Evolutionary conservation across 495 filamentous ascomycete genomes (phyloP).

Genomic region (Hyphodiscus hymeniophilus): DNA sequence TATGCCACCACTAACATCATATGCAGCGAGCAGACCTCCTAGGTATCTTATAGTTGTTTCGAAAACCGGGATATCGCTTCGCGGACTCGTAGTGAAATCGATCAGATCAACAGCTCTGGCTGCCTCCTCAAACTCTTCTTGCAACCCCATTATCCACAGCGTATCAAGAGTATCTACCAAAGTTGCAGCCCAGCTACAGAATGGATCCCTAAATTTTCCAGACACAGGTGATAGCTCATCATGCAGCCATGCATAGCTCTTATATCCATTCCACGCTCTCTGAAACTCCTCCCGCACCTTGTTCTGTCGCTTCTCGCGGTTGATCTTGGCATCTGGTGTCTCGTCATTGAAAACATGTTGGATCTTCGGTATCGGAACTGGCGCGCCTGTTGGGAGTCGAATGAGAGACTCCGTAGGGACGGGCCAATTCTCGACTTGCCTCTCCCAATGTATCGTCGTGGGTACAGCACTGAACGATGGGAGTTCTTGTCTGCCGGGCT

Average conservation of each 20-base stretch:
- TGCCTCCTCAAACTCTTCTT: slow-evolving; percentile 84
- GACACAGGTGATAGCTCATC: slow-evolving; percentile 75
- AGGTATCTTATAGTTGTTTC: slow-evolving; percentile 87
- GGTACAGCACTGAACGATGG: slow-evolving; percentile 11
- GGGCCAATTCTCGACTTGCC: slow-evolving; percentile 65
- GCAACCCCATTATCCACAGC: slow-evolving; percentile 91
- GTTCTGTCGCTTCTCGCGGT: slow-evolving; percentile 54
- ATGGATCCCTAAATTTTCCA: slow-evolving; percentile 58
- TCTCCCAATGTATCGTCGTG: slow-evolving; percentile 57
- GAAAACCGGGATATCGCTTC: slow-evolving; percentile 63
- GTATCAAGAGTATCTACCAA: slow-evolving; percentile 91
- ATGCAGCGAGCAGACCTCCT: slow-evolving; percentile 73
- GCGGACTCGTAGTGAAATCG: slow-evolving; percentile 75
- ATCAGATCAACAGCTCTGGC: slow-evolving; percentile 68
- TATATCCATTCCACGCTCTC: slow-evolving; percentile 79
- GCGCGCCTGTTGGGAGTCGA: slow-evolving; percentile 59
- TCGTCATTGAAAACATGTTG: slow-evolving; percentile 66
- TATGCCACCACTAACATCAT: slow-evolving; percentile 69
- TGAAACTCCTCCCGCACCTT: slow-evolving; percentile 69
- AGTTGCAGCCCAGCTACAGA: slow-evolving; percentile 92
- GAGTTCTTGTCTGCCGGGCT: slow-evolving; percentile 19
- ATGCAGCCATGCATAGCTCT: slow-evolving; percentile 68
- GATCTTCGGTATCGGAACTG: slow-evolving; percentile 63
- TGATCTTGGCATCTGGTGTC: slow-evolving; percentile 46
- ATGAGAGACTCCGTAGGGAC: slow-evolving; percentile 61